Evolutionary conservation across 2,329 filamentous ascomycete species (phyloP), one percentile per base, ranked within the genome.

Genomic region (Fusarium multiceps): DNA sequence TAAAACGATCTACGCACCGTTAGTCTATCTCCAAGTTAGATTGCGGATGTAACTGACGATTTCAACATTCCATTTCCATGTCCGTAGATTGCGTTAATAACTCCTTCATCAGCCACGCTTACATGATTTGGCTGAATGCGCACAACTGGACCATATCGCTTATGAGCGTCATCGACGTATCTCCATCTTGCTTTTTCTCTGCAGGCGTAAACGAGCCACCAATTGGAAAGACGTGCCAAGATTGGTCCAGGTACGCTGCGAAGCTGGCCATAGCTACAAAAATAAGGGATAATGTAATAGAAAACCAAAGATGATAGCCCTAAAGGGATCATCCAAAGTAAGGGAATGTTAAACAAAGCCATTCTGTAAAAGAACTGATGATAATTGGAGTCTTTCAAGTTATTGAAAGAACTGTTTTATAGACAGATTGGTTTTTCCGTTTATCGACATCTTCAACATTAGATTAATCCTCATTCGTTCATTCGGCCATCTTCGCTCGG

Each of bases 51-150:
- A 11, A 7, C 58, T 27, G 3, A 61, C 58, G 58, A 61, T 27
- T 61, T 61, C 16, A 42, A 18, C 34, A 57, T 32, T 3, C 45
- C 53, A 18, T 57, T 61, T 3, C 58, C 58, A 18, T 61, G 58
- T 3, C 58, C 58, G 12, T 61, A 61, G 16, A 61, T 28, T 6
- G 40, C 25, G 3, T 45, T 49, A 4, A 61, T 49, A 13, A 28
- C 45, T 14, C 34, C 23, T 2, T 57, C 53, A 16, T 61, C 28
- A 4, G 23, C 23, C 1, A 60, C 47, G 7, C 51, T 60, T 1
- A 60, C 14, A 18, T 60, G 57, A 14, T 60, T 57, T 7, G 58
- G 58, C 10, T 57, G 58, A 9, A 61, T 57, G 16, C 58, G 54
- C 6, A 61, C 28, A 2, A 61, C 43, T 1, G 58, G 28, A 1